Evolutionary conservation across 441 rosid species (phyloP).

Genomic region (Rhodomyrtus psidioides): DNA sequence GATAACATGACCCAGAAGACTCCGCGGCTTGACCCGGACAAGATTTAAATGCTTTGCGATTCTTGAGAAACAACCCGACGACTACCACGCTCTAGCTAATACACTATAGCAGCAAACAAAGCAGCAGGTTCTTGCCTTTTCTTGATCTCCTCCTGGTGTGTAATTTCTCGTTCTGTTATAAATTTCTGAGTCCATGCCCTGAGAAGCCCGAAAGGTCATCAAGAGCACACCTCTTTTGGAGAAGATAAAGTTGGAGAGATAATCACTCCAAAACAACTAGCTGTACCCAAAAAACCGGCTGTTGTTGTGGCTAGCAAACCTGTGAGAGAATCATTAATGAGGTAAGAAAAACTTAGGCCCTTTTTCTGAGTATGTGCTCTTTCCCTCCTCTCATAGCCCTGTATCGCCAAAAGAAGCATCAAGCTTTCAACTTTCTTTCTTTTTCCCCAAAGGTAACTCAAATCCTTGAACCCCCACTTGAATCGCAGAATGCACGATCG

Average conservation of each 20-base stretch:
- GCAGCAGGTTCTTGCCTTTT: neutral
- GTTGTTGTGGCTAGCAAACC: conserved; percentile 22
- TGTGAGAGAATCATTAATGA: conserved; percentile 47
- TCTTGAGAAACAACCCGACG: neutral
- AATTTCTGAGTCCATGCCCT: conserved; percentile 14
- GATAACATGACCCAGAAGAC: conserved; percentile 1
- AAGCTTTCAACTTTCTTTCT: conserved; percentile 29
- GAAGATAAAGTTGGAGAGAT: conserved; percentile 16
- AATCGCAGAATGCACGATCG: conserved; percentile 39
- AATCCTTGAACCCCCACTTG: conserved; percentile 14
- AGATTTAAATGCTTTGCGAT: neutral
- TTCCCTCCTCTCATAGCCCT: conserved; percentile 15
- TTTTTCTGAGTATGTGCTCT: conserved; percentile 19
- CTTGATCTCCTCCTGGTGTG: neutral
- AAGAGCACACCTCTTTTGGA: conserved; percentile 15
- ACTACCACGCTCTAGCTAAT: neutral
- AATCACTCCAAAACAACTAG: conserved; percentile 43
- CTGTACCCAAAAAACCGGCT: conserved; percentile 32
- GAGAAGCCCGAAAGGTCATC: conserved; percentile 15
- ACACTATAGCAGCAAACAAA: conserved; percentile 6
- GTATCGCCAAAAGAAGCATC: conserved; percentile 30
- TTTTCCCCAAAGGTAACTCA: conserved; percentile 8
- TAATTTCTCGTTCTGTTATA: conserved; percentile 19
- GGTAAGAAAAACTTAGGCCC: conserved; percentile 24
- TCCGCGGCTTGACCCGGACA: neutral